A percentile compares a stretch with the other conserved stretches of the same genome.
Evolutionary conservation across 176 grass and related monocot genomes (phyloP).

Genomic region (Oryza officinalis): DNA sequence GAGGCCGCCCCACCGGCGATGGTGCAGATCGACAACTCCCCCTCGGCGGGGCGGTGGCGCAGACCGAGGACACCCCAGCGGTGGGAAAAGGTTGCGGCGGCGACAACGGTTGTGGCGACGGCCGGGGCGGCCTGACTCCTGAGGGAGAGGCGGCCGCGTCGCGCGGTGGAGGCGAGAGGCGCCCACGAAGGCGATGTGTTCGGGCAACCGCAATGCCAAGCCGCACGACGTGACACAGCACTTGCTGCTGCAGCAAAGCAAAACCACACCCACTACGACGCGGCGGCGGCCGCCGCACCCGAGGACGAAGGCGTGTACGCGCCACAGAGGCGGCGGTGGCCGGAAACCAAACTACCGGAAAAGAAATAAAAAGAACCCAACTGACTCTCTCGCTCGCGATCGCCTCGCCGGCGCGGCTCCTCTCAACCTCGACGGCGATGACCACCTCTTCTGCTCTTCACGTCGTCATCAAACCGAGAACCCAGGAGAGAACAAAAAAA

Average conservation of each 20-base stretch:
- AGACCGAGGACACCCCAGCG: too few species aligned
- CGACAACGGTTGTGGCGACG: too few species aligned
- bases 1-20: too few species aligned
- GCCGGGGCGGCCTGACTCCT: too few species aligned
- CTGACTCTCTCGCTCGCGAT: constrained; percentile 21
- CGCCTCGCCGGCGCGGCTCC: constrained; percentile 40
- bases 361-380: background rate
- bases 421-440: background rate
- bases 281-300: constrained; percentile 4
- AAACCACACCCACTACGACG: background rate
- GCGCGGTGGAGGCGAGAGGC: too few species aligned
- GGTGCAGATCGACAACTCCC: too few species aligned
- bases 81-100: too few species aligned
- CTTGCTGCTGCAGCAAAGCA: background rate
- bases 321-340: background rate
- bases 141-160: too few species aligned
- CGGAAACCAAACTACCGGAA: background rate
- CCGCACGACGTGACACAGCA: background rate
- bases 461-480: background rate
- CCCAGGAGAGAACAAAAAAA: background rate
- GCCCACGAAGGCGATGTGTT: too few species aligned
- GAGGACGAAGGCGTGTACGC: too few species aligned
- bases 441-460: background rate
- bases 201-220: background rate
- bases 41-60: too few species aligned